A percentile compares a stretch with the other conserved stretches of the same genome.
Evolutionary conservation across 495 filamentous ascomycete species (phyloP).

Genomic region (Trichoderma gamsii): DNA sequence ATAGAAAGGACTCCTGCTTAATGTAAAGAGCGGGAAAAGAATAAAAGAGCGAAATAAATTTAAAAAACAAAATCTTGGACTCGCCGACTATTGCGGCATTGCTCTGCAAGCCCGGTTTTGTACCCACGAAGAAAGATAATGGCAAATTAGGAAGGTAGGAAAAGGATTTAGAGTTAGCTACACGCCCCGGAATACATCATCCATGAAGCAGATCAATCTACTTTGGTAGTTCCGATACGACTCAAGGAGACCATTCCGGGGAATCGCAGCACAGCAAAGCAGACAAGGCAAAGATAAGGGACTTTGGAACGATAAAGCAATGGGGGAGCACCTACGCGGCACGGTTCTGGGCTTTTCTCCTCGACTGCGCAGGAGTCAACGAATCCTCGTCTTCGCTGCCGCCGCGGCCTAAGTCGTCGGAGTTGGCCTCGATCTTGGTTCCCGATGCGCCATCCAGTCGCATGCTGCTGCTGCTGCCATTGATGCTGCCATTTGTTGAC

Average conservation of each 20-base stretch:
- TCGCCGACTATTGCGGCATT: not conserved
- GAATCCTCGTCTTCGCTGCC: constrained; percentile 49
- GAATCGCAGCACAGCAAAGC: not conserved
- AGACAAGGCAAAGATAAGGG: not conserved
- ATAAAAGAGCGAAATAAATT: too few relatives aligned
- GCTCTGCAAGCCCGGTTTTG: not conserved
- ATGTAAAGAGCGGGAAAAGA: not conserved
- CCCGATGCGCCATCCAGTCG: not conserved
- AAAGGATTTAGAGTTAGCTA: not conserved
- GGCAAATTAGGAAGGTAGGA: not conserved
- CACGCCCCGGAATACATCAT: not conserved
- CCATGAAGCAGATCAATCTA: not conserved
- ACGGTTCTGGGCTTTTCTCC: constrained; percentile 92
- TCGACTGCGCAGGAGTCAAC: constrained; percentile 69
- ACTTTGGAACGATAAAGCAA: not conserved
- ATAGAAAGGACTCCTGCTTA: too few relatives aligned
- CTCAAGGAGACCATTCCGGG: not conserved
- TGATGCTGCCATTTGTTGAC: constrained; percentile 14
- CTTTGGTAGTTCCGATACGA: not conserved
- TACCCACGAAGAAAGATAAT: not conserved
- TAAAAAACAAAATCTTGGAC: not conserved
- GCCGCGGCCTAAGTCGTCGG: constrained; percentile 36
- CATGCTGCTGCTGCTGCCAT: constrained; percentile 13
- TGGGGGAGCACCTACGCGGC: constrained; percentile 72
- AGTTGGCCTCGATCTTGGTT: constrained; percentile 23